Percentiles rank a stretch among this genome's conserved stretches.
Evolutionary conservation across 306 rosid genomes (phyloP).

Genomic region (Castanopsis chinensis): DNA sequence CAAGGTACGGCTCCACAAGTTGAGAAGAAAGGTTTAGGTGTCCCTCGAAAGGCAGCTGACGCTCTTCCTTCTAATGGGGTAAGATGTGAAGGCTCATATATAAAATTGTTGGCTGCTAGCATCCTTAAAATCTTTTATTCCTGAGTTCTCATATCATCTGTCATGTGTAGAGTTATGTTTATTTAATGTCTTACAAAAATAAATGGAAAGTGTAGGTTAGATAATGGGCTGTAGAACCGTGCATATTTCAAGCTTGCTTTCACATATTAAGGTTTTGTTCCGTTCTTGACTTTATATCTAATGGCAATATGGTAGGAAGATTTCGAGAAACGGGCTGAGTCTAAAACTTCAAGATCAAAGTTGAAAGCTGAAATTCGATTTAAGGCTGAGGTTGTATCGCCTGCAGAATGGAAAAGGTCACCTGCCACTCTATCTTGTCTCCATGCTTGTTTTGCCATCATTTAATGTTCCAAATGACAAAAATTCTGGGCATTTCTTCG

Average conservation of each 20-base stretch:
- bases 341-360: constrained; percentile 74
- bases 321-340: constrained; percentile 87
- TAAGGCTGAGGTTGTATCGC: constrained; percentile 82
- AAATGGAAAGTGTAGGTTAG: neutral
- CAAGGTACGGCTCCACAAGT: constrained; percentile 58
- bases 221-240: neutral
- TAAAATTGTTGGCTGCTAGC: neutral
- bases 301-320: constrained; percentile 66
- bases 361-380: constrained; percentile 93
- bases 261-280: constrained; percentile 8
- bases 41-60: constrained; percentile 49
- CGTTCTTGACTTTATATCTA: constrained; percentile 23
- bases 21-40: constrained; percentile 91
- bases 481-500: neutral
- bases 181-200: neutral
- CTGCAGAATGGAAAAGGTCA: constrained; percentile 95
- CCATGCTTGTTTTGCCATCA: neutral
- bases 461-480: no score
- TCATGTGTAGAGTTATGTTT: neutral
- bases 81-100: constrained; percentile 13
- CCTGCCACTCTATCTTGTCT: constrained; percentile 20
- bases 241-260: constrained; percentile 13
- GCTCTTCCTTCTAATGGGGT: constrained; percentile 96
- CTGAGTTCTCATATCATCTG: neutral
- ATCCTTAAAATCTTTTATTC: neutral